Evolutionary conservation across 129 eudicot genomes (phyloP).

Genomic region (Flaveria bidentis): DNA sequence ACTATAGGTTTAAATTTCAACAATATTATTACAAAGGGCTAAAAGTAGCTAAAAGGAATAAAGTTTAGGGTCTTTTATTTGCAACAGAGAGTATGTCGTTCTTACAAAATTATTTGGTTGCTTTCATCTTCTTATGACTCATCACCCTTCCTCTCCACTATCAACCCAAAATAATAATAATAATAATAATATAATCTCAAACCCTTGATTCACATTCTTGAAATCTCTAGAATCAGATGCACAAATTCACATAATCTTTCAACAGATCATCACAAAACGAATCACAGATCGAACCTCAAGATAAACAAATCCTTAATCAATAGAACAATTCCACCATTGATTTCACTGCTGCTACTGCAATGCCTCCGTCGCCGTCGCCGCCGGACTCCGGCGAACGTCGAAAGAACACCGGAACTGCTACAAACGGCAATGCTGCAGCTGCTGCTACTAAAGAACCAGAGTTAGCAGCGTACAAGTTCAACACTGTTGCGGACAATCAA

Average conservation of each 20-base stretch:
- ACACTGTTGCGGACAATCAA: slow-evolving; percentile 15
- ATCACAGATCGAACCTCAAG: slow-evolving; percentile 15
- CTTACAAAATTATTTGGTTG: neutral
- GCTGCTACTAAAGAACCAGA: slow-evolving; percentile 24
- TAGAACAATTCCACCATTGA: slow-evolving; percentile 15
- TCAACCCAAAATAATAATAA: neutral
- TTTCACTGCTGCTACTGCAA: neutral
- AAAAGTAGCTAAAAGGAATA: neutral
- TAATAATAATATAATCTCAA: neutral
- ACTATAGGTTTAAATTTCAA: no score
- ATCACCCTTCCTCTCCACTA: slow-evolving; percentile 23
- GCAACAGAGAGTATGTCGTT: slow-evolving; percentile 4
- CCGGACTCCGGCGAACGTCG: slow-evolving; percentile 27
- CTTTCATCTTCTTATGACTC: slow-evolving; percentile 8
- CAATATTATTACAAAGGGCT: neutral
- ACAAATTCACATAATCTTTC: slow-evolving; percentile 21
- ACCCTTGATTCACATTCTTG: slow-evolving; percentile 12
- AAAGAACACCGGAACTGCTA: slow-evolving; percentile 3
- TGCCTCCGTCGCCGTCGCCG: slow-evolving; percentile 32
- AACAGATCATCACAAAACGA: slow-evolving; percentile 21
- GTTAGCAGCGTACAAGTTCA: slow-evolving; percentile 15
- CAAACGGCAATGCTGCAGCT: slow-evolving; percentile 31
- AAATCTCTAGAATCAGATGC: slow-evolving; percentile 9
- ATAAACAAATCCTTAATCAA: slow-evolving; percentile 15
- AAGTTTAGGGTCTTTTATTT: slow-evolving; percentile 7